A percentile compares a stretch with the other conserved stretches of the same genome.
These are phyloP conservation scores for Vitis hybrid DNA, from an alignment of 177 flowering plant species.

Conservation along the genomic window DNA sequence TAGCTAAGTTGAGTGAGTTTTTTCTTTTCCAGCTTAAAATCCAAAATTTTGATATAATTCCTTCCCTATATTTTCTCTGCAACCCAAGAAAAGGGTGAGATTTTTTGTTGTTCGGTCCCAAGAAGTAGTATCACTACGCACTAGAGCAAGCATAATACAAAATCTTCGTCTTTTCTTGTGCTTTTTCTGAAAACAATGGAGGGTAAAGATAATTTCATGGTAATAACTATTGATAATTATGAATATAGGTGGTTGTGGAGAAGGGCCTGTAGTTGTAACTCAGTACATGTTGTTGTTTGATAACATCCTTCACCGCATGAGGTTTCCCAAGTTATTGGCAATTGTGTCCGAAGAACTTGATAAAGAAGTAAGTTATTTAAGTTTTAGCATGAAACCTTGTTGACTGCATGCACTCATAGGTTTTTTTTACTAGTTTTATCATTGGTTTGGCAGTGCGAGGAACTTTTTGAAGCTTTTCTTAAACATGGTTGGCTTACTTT, in stretches of 20 bases:
- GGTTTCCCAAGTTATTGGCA: slow-evolving; percentile 60
- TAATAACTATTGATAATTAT: background rate
- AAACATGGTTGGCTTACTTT: slow-evolving; percentile 73
- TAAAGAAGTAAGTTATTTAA: slow-evolving; percentile 36
- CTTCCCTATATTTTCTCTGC: too few species aligned
- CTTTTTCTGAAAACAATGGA: too few species aligned
- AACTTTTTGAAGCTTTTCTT: slow-evolving; percentile 50
- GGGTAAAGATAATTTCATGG: too few species aligned
- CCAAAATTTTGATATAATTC: too few species aligned
- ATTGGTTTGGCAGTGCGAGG: slow-evolving; percentile 38
- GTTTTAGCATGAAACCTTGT: background rate
- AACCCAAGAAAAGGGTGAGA: too few species aligned
- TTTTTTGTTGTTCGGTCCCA: too few species aligned
- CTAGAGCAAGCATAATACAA: too few species aligned
- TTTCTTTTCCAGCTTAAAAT: too few species aligned
- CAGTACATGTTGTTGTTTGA: slow-evolving; percentile 52
- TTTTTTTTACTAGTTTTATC: background rate
- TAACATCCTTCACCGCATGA: slow-evolving; percentile 57
- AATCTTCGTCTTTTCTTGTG: too few species aligned
- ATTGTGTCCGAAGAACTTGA: slow-evolving; percentile 48
- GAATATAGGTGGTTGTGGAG: slow-evolving; percentile 34
- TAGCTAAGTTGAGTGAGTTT: too few species aligned
- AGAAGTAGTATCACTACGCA: too few species aligned
- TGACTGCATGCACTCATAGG: background rate
- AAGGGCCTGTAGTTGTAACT: slow-evolving; percentile 23